Percentiles rank a stretch among this genome's conserved stretches.
These are phyloP conservation scores for Plasmopara viticola DNA, from an alignment of 352 stramenopile species.

Conservation along the genomic window DNA sequence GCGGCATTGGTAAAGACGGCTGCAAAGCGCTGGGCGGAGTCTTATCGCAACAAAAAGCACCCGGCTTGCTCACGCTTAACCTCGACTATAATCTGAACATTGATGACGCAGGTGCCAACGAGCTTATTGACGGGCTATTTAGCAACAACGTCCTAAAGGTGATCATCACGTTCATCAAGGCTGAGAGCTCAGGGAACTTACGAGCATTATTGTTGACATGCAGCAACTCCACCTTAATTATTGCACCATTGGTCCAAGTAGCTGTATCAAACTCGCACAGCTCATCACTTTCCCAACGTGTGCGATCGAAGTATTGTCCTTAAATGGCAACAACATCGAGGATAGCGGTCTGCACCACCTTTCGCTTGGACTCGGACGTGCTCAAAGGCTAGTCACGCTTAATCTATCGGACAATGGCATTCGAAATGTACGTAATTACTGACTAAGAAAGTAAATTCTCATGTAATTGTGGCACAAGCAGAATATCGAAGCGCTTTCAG, in stretches of 20 bases:
- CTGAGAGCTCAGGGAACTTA: not conserved
- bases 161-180: not conserved
- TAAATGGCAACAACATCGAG: slow-evolving; percentile 53
- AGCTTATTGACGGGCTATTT: slow-evolving; percentile 66
- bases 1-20: slow-evolving; percentile 53
- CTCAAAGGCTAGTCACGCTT: slow-evolving; percentile 46
- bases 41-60: slow-evolving; percentile 41
- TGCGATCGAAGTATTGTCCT: slow-evolving; percentile 48
- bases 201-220: slow-evolving; percentile 1
- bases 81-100: slow-evolving; percentile 69
- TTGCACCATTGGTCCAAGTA: slow-evolving; percentile 37
- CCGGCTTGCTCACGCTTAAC: slow-evolving; percentile 65
- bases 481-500: slow-evolving; percentile 39
- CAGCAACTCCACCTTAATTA: slow-evolving; percentile 78
- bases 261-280: slow-evolving; percentile 66
- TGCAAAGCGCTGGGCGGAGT: slow-evolving; percentile 50
- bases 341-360: slow-evolving; percentile 63
- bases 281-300: slow-evolving; percentile 53
- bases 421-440: slow-evolving; percentile 37
- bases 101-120: slow-evolving; percentile 40
- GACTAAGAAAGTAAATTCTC: not conserved
- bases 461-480: slow-evolving; percentile 8
- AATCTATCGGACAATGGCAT: slow-evolving; percentile 80
- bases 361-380: slow-evolving; percentile 60
- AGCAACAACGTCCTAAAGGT: slow-evolving; percentile 64